Percentiles rank a stretch among this genome's conserved stretches.
Evolutionary conservation across 1,284 basidiomycete species (phyloP).

Genomic region (Ceratobasidium sp.): DNA sequence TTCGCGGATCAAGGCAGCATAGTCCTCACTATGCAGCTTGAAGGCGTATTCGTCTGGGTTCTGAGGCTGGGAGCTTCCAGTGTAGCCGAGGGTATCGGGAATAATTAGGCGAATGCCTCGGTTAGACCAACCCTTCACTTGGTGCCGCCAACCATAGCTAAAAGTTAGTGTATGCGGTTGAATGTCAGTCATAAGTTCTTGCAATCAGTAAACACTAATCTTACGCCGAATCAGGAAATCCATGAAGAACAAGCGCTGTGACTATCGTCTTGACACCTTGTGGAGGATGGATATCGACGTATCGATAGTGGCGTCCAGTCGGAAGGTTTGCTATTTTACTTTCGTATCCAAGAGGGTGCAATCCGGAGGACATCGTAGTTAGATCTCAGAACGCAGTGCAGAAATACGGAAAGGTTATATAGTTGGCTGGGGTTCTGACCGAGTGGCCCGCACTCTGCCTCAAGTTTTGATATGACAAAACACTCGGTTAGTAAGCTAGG

Average conservation of each 20-base stretch:
- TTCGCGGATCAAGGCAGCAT: slow-evolving; percentile 9
- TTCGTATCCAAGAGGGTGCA: slow-evolving; percentile 40
- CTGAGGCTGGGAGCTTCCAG: slow-evolving; percentile 38
- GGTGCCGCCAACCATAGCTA: slow-evolving; percentile 41
- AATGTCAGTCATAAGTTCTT: not conserved
- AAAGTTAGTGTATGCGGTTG: not conserved
- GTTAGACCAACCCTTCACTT: slow-evolving; percentile 42
- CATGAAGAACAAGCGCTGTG: slow-evolving; percentile 35
- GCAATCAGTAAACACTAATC: not conserved
- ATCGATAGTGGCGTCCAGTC: slow-evolving; percentile 24
- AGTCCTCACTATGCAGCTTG: slow-evolving; percentile 33
- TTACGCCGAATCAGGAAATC: slow-evolving; percentile 43
- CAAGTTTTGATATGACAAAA: no score
- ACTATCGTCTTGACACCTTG: slow-evolving; percentile 28
- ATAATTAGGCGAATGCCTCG: slow-evolving; percentile 44
- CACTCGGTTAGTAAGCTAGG: no score
- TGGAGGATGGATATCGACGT: slow-evolving; percentile 39
- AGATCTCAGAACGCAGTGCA: not conserved
- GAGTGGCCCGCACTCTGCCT: no score
- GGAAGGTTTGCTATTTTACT: slow-evolving; percentile 30
- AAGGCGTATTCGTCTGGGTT: slow-evolving; percentile 31
- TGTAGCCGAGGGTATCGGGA: slow-evolving; percentile 36
- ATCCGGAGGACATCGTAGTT: not conserved
- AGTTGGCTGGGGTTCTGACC: no score
- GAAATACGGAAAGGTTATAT: no score